These are phyloP conservation scores for Anthracocystis walkeri DNA, from an alignment of 1,284 basidiomycete genomes.

Conservation along the genomic window DNA sequence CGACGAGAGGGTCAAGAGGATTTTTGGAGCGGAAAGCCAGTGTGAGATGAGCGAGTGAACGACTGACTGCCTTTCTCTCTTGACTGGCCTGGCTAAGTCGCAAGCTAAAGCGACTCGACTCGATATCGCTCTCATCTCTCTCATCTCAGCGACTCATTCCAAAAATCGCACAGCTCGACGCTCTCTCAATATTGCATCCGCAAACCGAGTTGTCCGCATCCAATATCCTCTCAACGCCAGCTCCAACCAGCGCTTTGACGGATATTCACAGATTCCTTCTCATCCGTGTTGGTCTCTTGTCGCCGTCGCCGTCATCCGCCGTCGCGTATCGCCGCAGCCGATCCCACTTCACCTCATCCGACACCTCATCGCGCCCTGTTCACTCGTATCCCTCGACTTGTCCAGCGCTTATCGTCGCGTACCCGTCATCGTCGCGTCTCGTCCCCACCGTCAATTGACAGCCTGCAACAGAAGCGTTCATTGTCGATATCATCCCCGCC, in stretches of 20 bases:
- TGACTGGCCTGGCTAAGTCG: background rate
- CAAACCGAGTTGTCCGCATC: slow-evolving; percentile 16
- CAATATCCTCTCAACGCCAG: slow-evolving; percentile 21
- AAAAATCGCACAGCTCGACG: slow-evolving; percentile 20
- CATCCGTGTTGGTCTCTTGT: slow-evolving; percentile 25
- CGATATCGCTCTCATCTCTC: slow-evolving; percentile 15
- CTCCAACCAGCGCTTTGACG: slow-evolving; percentile 16
- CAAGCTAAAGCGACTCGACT: slow-evolving; percentile 2
- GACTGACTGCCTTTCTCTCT: background rate
- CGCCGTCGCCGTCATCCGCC: slow-evolving; percentile 12
- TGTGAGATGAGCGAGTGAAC: background rate
- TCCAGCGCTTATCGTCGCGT: slow-evolving; percentile 24
- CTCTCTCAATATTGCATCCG: slow-evolving; percentile 17
- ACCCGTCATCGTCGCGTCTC: slow-evolving; percentile 22
- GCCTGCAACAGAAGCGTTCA: background rate
- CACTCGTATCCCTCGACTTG: background rate
- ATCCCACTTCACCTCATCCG: slow-evolving; percentile 7
- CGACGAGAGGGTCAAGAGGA: background rate
- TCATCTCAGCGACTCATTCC: background rate
- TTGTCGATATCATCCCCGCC: background rate
- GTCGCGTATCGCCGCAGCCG: slow-evolving; percentile 25
- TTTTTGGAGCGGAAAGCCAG: background rate
- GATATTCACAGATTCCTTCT: slow-evolving; percentile 16
- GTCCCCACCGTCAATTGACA: slow-evolving; percentile 1
- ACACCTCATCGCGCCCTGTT: slow-evolving; percentile 3